A percentile compares a stretch with the other conserved stretches of the same genome.
Conservation (phyloP, 2,329 filamentous ascomycete species). For the Zymoseptoria brevis region DNA sequence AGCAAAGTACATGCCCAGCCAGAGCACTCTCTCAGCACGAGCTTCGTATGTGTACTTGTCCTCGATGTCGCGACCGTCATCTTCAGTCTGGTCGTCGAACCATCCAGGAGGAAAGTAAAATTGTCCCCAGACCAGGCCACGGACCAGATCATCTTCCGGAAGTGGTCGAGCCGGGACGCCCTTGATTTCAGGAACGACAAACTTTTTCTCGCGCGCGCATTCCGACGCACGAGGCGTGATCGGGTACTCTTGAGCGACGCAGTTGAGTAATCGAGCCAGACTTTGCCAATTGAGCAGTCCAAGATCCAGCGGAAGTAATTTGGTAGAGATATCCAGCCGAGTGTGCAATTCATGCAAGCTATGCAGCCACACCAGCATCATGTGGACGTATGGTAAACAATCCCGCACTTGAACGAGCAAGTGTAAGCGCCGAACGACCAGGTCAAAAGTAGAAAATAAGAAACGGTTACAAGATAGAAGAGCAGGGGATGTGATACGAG, state of each 20-base stretch:
- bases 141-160: constrained; percentile 61
- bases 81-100: constrained; percentile 56
- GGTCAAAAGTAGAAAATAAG: constrained; percentile 17
- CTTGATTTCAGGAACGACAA: constrained; percentile 35
- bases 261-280: constrained; percentile 47
- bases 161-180: constrained; percentile 44
- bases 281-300: constrained; percentile 47
- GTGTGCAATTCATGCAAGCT: constrained; percentile 10
- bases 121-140: constrained; percentile 54
- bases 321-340: constrained; percentile 14
- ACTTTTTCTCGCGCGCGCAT: constrained; percentile 29
- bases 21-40: constrained; percentile 19
- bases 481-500: not conserved
- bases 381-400: constrained; percentile 55
- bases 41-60: constrained; percentile 8
- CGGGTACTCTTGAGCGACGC: constrained; percentile 20
- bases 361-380: constrained; percentile 53
- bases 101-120: constrained; percentile 52
- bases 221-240: constrained; percentile 32
- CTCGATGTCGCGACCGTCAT: constrained; percentile 45
- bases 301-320: constrained; percentile 16
- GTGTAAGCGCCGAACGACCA: constrained; percentile 37
- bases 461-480: constrained; percentile 6
- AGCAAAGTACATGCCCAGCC: constrained; percentile 22
- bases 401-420: constrained; percentile 39